phyloP scores from a whole-genome alignment of 108 stramenopile species.

The Heterococcus sp. region DNA sequence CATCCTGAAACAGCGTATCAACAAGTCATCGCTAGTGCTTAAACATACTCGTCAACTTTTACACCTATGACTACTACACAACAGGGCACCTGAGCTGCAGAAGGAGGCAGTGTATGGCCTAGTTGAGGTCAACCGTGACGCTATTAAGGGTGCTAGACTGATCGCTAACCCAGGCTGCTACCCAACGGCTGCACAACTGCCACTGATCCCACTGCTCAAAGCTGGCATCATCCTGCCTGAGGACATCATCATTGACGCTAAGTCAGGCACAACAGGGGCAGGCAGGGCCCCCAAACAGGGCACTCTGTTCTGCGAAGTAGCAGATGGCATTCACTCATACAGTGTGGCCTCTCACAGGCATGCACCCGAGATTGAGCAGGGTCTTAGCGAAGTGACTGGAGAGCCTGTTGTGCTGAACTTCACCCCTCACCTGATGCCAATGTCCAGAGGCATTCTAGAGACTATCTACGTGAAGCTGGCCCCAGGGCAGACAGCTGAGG shows the following conservation, averaged over 20 bases:
- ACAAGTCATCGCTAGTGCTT: too few species aligned
- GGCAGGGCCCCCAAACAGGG: conserved; percentile 57
- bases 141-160: conserved; percentile 35
- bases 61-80: too few species aligned
- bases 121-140: conserved; percentile 54
- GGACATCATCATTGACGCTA: conserved; percentile 59
- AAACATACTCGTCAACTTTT: too few species aligned
- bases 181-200: conserved; percentile 60
- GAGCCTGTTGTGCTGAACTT: conserved; percentile 37
- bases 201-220: conserved; percentile 54
- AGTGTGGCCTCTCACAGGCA: conserved; percentile 53
- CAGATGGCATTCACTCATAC: conserved; percentile 59
- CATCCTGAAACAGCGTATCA: too few species aligned
- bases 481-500: conserved; percentile 25
- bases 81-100: conserved; percentile 49
- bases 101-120: conserved; percentile 58
- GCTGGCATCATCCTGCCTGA: conserved; percentile 38
- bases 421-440: conserved; percentile 55
- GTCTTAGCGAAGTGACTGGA: conserved; percentile 41
- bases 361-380: conserved; percentile 59
- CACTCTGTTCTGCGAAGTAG: conserved; percentile 52
- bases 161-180: conserved; percentile 66
- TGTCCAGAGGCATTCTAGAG: conserved; percentile 55
- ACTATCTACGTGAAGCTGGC: conserved; percentile 51
- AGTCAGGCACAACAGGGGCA: conserved; percentile 61